phyloP scores from a whole-genome alignment of 495 filamentous ascomycete species.

The Astrothelium macrocarpum region DNA sequence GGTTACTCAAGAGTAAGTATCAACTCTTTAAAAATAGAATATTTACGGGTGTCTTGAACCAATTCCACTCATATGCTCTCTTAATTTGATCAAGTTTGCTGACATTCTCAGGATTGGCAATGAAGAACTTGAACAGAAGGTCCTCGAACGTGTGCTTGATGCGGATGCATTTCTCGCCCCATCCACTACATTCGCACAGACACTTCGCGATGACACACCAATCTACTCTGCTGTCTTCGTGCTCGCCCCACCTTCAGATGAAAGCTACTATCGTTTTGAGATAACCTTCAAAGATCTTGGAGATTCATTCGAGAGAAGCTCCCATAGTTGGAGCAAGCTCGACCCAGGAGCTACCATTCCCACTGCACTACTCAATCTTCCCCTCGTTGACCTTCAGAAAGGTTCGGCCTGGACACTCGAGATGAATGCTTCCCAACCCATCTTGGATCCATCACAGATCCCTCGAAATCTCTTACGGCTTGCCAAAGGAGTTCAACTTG shows the following conservation, averaged over 20 bases:
- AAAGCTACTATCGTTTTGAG: conserved; percentile 15
- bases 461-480: conserved; percentile 9
- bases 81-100: too few species aligned
- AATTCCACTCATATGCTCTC: too few species aligned
- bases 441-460: conserved; percentile 15
- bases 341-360: conserved; percentile 12
- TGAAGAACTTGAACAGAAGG: conserved; percentile 8
- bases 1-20: conserved; percentile 23
- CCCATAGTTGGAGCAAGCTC: conserved; percentile 20
- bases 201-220: conserved; percentile 15
- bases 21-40: not conserved
- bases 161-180: conserved; percentile 13
- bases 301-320: conserved; percentile 9
- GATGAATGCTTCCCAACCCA: conserved; percentile 11
- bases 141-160: conserved; percentile 8
- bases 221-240: conserved; percentile 17
- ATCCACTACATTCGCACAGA: not conserved
- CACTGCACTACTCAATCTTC: conserved; percentile 13
- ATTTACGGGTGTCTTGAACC: too few species aligned
- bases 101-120: conserved; percentile 15
- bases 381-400: conserved; percentile 15
- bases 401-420: conserved; percentile 20
- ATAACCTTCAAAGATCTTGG: conserved; percentile 13
- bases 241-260: conserved; percentile 4
- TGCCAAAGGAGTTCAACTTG: not conserved